phyloP scores from a whole-genome alignment of 2,329 filamentous ascomycete genomes.

The Ophiocordyceps camponoti-floridani region DNA sequence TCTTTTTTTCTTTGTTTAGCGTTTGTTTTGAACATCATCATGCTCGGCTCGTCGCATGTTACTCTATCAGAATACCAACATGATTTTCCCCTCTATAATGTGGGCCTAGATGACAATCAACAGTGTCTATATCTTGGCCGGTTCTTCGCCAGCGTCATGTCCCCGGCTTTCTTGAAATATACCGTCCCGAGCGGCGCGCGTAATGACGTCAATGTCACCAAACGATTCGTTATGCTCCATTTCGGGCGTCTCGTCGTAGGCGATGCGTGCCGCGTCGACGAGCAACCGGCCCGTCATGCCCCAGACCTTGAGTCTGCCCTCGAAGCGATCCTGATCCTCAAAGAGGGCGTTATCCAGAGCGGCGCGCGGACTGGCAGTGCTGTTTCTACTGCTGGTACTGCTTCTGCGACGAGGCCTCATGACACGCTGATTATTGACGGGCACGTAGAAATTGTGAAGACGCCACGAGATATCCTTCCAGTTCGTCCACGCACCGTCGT shows the following conservation, averaged over 20 bases:
- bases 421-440: slow-evolving; percentile 52
- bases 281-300: slow-evolving; percentile 88
- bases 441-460: slow-evolving; percentile 86
- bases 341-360: slow-evolving; percentile 20
- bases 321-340: slow-evolving; percentile 26
- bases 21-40: neutral
- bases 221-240: slow-evolving; percentile 50
- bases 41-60: neutral
- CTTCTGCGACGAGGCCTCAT: slow-evolving; percentile 31
- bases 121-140: slow-evolving; percentile 15
- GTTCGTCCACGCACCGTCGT: slow-evolving; percentile 63
- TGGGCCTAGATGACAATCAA: too few species aligned
- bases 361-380: slow-evolving; percentile 19
- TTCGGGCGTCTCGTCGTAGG: slow-evolving; percentile 66
- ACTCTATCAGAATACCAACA: neutral
- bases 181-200: slow-evolving; percentile 24
- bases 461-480: slow-evolving; percentile 68
- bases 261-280: slow-evolving; percentile 72
- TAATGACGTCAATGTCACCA: slow-evolving; percentile 35
- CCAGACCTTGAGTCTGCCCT: slow-evolving; percentile 64
- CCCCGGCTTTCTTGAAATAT: slow-evolving; percentile 22
- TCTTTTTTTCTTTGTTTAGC: neutral
- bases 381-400: neutral
- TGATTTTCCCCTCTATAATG: neutral
- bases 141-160: slow-evolving; percentile 10